These are phyloP conservation scores for Alternaria sp. DNA, from an alignment of 2,329 filamentous ascomycete genomes.

Conservation along the genomic window DNA sequence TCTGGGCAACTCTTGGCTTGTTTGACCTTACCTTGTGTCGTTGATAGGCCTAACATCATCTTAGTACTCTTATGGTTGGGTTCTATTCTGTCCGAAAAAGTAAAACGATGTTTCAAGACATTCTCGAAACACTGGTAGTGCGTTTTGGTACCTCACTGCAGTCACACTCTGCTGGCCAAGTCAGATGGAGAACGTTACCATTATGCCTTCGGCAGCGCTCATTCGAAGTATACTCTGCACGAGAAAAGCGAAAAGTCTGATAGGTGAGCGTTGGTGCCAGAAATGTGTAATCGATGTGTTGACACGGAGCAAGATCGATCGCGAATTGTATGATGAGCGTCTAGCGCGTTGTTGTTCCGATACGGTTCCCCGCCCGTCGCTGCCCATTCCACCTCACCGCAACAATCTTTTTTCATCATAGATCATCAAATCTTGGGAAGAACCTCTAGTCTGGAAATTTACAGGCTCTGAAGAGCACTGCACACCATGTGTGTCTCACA, in stretches of 20 bases:
- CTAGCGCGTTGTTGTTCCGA: slow-evolving; percentile 1
- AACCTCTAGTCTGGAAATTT: background rate
- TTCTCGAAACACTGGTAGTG: background rate
- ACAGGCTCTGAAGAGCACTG: background rate
- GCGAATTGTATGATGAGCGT: background rate
- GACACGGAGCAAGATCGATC: background rate
- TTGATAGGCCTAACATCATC: no score
- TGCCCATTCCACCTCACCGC: background rate
- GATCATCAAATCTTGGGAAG: background rate
- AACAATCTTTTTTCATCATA: background rate
- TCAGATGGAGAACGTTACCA: background rate
- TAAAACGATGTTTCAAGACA: background rate
- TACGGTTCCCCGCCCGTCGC: slow-evolving; percentile 8
- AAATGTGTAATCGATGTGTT: background rate
- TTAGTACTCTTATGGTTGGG: no score
- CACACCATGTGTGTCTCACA: background rate
- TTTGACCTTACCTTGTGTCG: background rate
- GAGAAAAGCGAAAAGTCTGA: background rate
- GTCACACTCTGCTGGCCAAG: background rate
- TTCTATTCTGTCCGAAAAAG: background rate
- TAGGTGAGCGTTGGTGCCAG: background rate
- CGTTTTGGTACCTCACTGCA: background rate
- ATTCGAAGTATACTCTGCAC: background rate
- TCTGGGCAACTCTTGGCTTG: background rate
- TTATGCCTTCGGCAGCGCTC: background rate